These are phyloP conservation scores for Fremontodendron californicum DNA, from an alignment of 345 rosid genomes.

Conservation along the genomic window DNA sequence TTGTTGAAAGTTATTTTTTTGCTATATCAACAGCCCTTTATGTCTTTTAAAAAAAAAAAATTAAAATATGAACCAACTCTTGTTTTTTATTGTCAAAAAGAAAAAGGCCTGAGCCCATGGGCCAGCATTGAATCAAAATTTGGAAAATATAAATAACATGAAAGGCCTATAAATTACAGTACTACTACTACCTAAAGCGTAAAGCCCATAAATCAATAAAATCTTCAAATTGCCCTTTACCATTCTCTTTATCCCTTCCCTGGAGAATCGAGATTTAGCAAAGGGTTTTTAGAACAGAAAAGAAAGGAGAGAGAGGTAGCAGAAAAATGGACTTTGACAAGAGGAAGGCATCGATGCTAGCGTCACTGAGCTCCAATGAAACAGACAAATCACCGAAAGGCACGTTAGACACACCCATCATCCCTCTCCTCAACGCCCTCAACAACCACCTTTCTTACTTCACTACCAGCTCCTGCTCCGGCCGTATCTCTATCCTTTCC, in stretches of 20 bases:
- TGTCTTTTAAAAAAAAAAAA: too few species aligned
- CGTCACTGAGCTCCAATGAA: slow-evolving; percentile 46
- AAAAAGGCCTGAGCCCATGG: neutral
- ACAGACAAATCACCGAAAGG: slow-evolving; percentile 86
- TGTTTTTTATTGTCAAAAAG: too few species aligned
- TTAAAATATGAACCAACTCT: too few species aligned
- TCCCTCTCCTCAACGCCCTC: slow-evolving; percentile 66
- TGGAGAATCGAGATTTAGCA: neutral
- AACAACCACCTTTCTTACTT: slow-evolving; percentile 71
- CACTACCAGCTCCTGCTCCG: slow-evolving; percentile 96
- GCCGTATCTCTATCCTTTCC: slow-evolving; percentile 83
- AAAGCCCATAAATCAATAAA: neutral
- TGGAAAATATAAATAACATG: too few species aligned
- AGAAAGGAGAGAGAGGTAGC: neutral
- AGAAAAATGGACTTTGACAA: slow-evolving; percentile 60
- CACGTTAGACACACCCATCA: slow-evolving; percentile 59
- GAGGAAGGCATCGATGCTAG: slow-evolving; percentile 67
- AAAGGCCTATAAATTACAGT: too few species aligned
- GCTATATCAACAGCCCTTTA: too few species aligned
- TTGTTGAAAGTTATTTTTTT: too few species aligned
- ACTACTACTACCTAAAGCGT: neutral
- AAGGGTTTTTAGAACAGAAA: neutral
- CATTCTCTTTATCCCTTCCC: too few species aligned
- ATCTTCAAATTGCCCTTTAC: neutral
- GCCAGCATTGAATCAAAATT: neutral